Percentiles rank a stretch among this genome's conserved stretches.
phyloP scores from a whole-genome alignment of 1,284 basidiomycete species.

The Boletus sp. region DNA sequence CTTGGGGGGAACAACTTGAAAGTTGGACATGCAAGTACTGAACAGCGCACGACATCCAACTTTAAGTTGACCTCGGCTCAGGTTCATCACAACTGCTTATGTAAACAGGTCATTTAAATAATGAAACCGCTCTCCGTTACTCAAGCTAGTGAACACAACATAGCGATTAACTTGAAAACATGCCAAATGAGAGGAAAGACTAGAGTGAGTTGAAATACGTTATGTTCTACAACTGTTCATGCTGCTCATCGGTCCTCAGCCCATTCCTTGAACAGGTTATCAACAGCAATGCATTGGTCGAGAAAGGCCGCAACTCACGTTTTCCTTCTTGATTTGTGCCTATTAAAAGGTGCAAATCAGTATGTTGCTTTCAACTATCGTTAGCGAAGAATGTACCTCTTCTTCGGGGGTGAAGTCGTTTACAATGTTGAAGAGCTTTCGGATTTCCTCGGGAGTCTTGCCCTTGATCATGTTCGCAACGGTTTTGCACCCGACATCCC shows the following conservation, averaged over 20 bases:
- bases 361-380: neutral
- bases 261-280: conserved; percentile 65
- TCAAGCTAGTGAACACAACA: neutral
- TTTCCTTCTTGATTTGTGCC: conserved; percentile 99
- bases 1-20: neutral
- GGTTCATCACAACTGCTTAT: conserved; percentile 17
- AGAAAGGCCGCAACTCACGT: conserved; percentile 55
- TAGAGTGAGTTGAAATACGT: conserved; percentile 25
- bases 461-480: conserved; percentile 99
- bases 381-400: conserved; percentile 59
- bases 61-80: neutral
- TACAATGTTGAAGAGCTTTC: conserved; percentile 96
- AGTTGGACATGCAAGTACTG: conserved; percentile 6
- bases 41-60: neutral
- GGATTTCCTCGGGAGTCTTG: conserved; percentile 95
- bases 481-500: conserved; percentile 99
- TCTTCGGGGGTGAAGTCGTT: conserved; percentile 99
- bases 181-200: conserved; percentile 17
- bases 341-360: conserved; percentile 31
- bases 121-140: neutral
- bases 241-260: conserved; percentile 75
- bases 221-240: conserved; percentile 24
- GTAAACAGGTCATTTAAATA: conserved; percentile 17
- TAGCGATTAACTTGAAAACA: conserved; percentile 24
- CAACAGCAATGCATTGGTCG: conserved; percentile 3